Evolutionary conservation across 2,329 filamentous ascomycete genomes (phyloP), one percentile per base, ranked within the genome.

Genomic region (Aspergillus ruber): DNA sequence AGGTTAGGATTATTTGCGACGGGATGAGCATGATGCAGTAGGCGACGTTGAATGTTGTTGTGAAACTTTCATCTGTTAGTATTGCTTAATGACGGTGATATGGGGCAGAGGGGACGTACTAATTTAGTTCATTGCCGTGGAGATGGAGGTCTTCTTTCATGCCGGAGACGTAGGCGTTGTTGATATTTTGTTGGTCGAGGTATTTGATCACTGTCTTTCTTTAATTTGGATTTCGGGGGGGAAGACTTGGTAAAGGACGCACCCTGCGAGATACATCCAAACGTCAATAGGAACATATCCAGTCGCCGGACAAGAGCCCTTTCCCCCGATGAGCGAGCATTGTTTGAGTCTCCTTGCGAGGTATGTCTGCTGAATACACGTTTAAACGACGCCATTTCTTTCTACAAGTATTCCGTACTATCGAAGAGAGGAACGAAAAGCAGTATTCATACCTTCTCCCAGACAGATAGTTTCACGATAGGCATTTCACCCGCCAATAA

Each of bases 181-280:
- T 69, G 40, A 75, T 60, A 49, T 74, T 73, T 47, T 65, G 69
- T 46, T 66, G 62, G 52, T 75, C 74, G 10, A 76, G 67, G 60
- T 61, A 59, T 50, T 77, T 77, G 50, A 73, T 64, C 45, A 76
- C 56, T 59, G 17, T n/a, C n/a, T n/a, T n/a, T n/a, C n/a, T n/a
- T n/a, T n/a, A n/a, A n/a, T n/a, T n/a, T n/a, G n/a, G n/a, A n/a
- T n/a, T n/a, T n/a, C n/a, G n/a, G n/a, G n/a, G n/a, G n/a, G n/a
- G n/a, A n/a, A n/a, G n/a, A n/a, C n/a, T n/a, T n/a, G n/a, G n/a
- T n/a, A n/a, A n/a, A n/a, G n/a, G n/a, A n/a, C n/a, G n/a, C n/a
- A 59, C 68, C 67, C 56, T 71, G 68, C 29, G 64, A 68, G 43
- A 70, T 57, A 45, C 67, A 70, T 1, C 68, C 68, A 48, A 70